Conservation (phyloP, 1,139 yeast species). For the Kodamaea plutei region DNA sequence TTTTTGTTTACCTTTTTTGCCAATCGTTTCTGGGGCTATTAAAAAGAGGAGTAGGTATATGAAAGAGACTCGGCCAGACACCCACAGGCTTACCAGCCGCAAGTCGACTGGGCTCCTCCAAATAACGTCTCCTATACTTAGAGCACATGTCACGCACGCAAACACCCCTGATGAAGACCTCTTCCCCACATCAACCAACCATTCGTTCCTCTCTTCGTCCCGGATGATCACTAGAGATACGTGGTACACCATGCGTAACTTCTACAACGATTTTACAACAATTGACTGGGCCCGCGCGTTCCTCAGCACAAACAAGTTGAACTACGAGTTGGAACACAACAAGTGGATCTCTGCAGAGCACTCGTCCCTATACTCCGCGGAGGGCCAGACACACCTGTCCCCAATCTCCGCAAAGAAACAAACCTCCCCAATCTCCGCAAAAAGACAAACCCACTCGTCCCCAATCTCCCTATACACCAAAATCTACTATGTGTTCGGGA, state of each 20-base stretch:
- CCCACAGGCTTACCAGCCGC: constrained; percentile 1
- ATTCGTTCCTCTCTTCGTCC: constrained; percentile 2
- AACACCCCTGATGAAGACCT: constrained; percentile 5
- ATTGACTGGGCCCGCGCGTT: constrained; percentile 63
- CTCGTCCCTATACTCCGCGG: constrained; percentile 11
- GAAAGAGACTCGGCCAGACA: neutral
- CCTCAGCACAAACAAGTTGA: constrained; percentile 43
- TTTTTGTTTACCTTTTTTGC: too few species aligned
- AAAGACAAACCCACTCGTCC: constrained; percentile 11
- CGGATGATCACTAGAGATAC: neutral
- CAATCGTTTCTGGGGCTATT: too few species aligned
- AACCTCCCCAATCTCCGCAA: constrained; percentile 25
- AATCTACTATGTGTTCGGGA: constrained; percentile 25
- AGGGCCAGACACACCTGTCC: constrained; percentile 1
- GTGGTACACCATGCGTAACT: constrained; percentile 22
- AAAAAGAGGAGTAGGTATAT: too few species aligned
- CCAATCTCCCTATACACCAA: constrained; percentile 23
- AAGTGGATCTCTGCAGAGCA: too few species aligned
- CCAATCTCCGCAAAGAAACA: constrained; percentile 23
- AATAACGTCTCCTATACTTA: neutral
- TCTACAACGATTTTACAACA: constrained; percentile 64
- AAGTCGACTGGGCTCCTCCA: constrained; percentile 1
- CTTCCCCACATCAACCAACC: constrained; percentile 5
- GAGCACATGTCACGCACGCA: neutral
- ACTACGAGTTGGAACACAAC: constrained; percentile 31